phyloP scores from a whole-genome alignment of 495 filamentous ascomycete species.

The Bombardia bombarda region DNA sequence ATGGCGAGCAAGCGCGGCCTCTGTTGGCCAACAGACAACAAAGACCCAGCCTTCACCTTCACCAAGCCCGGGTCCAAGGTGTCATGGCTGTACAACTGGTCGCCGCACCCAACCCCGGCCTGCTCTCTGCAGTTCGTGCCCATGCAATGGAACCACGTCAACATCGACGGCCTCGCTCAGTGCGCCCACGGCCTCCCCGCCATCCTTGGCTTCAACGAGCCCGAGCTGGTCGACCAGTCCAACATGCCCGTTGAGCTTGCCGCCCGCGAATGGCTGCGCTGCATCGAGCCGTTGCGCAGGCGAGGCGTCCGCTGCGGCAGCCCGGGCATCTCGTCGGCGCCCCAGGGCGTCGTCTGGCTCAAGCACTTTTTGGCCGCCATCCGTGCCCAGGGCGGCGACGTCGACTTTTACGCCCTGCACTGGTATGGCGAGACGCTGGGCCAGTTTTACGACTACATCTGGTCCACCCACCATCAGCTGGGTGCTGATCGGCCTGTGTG shows the following conservation, averaged over 20 bases:
- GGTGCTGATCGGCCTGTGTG: slow-evolving; percentile 14
- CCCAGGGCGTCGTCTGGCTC: slow-evolving; percentile 13
- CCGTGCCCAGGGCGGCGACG: slow-evolving; percentile 5
- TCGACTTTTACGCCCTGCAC: slow-evolving; percentile 17
- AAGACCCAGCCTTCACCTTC: slow-evolving; percentile 12
- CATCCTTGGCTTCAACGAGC: slow-evolving; percentile 14
- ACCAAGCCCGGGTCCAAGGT: slow-evolving; percentile 15
- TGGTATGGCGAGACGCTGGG: slow-evolving; percentile 18
- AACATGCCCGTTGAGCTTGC: slow-evolving; percentile 16
- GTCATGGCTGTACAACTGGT: slow-evolving; percentile 21
- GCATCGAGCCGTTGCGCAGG: slow-evolving; percentile 9
- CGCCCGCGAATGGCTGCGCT: slow-evolving; percentile 11
- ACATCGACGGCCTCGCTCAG: slow-evolving; percentile 8
- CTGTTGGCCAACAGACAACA: slow-evolving; percentile 11
- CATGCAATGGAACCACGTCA: slow-evolving; percentile 23
- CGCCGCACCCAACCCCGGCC: slow-evolving; percentile 11
- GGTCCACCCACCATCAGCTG: slow-evolving; percentile 15
- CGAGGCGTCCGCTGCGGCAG: slow-evolving; percentile 6
- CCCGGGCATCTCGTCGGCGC: slow-evolving; percentile 15
- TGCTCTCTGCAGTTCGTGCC: slow-evolving; percentile 13
- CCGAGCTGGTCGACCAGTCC: slow-evolving; percentile 10
- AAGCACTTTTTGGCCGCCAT: slow-evolving; percentile 7
- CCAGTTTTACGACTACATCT: slow-evolving; percentile 19
- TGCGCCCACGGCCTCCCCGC: not conserved
- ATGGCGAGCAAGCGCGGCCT: slow-evolving; percentile 18